Evolutionary conservation across 2,329 filamentous ascomycete genomes (phyloP).

Genomic region (Sporothrix variecibatus): DNA sequence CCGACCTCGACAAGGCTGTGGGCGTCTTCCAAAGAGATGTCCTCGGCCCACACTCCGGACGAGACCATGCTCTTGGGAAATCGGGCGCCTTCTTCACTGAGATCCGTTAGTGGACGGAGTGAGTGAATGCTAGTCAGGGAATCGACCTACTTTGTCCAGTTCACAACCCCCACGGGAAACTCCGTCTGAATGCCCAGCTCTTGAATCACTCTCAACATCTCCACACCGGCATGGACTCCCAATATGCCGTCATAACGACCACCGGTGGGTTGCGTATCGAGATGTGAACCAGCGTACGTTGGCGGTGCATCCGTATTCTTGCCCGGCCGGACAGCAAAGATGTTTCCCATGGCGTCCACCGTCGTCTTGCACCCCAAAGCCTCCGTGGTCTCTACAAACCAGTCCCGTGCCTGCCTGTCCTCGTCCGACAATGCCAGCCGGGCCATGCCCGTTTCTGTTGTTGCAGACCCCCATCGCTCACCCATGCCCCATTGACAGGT

Average conservation of each 20-base stretch:
- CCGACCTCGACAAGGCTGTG: conserved; percentile 64
- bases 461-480: conserved; percentile 62
- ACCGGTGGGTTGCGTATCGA: conserved; percentile 61
- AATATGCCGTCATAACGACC: conserved; percentile 27
- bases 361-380: conserved; percentile 66
- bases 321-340: conserved; percentile 72
- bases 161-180: conserved; percentile 72
- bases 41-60: conserved; percentile 76
- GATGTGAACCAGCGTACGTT: conserved; percentile 70
- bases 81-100: conserved; percentile 76
- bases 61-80: conserved; percentile 75
- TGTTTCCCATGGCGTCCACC: conserved; percentile 79
- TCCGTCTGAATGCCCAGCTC: conserved; percentile 69
- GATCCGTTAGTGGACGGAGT: conserved; percentile 38
- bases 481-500: conserved; percentile 42
- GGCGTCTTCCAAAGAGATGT: conserved; percentile 61
- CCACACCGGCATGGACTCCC: conserved; percentile 71
- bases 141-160: conserved; percentile 67
- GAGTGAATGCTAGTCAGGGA: neutral
- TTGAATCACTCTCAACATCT: conserved; percentile 68
- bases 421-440: conserved; percentile 70
- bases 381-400: conserved; percentile 68
- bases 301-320: conserved; percentile 55
- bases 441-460: conserved; percentile 74
- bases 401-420: conserved; percentile 72